Evolutionary conservation across 805 yeast species (phyloP), one percentile per base, ranked within the genome.

Genomic region (Yarrowia yakushimensis): DNA sequence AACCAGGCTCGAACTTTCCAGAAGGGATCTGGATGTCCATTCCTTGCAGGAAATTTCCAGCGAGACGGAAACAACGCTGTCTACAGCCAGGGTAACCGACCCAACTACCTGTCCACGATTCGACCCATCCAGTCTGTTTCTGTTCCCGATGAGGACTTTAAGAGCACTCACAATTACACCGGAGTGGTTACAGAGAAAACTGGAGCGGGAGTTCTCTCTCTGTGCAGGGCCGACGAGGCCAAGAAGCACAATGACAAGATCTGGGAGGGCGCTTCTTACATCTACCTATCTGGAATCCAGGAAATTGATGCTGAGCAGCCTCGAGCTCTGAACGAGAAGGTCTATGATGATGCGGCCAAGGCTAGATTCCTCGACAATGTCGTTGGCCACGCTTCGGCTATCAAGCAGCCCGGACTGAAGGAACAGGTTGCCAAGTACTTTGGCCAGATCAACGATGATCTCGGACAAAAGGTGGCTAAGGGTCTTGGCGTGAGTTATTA

Each of bases 1-100:
- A 90, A 90, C 37, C 61, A 23, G n/a, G 17, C 61, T 15, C 37
- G 46, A 55, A 55, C 46, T 9, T 39, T 55, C 30, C 36, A 55
- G 39, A 27, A 39, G 39, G 48, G 48, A 8, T 39, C 61, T 28
- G 61, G 61, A 15, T 55, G 61, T 22, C 61, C 61, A n/a, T 55
- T 55, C 61, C 13, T 39, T 20, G 39, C 48, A 4, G 61, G 61
- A 2, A 55, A 55, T 39, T 55, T 55, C 39, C 48, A 55, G 37
- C 37, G 61, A 55, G 61, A 55, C 39, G 61, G 61, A 6, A 28
- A 28, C 36, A 30, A 22, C 28, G 48, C 61, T 7, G 22, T 39
- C 20, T 2, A 39, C 48, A 55, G 39, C 48, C 61, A 55, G 48
- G 48, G 48, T 10, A 39, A 39, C 48, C 31, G 61, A 39, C 61